phyloP scores from a whole-genome alignment of 2,329 filamentous ascomycete genomes.

The Fusarium sp. region DNA sequence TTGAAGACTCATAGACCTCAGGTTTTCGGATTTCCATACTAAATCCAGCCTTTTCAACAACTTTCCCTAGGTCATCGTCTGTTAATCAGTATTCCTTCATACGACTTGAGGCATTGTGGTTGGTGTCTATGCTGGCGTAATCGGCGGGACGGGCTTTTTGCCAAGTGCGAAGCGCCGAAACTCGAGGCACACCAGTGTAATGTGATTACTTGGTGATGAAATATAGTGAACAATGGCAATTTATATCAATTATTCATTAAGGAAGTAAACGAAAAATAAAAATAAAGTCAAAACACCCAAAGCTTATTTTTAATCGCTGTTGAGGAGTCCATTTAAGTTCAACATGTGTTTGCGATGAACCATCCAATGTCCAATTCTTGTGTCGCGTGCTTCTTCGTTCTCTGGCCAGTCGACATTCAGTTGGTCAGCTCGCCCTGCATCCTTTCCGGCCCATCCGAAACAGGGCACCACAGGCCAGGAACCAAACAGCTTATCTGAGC shows the following conservation, averaged over 20 bases:
- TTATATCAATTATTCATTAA: background rate
- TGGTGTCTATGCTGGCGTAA: conserved; percentile 7
- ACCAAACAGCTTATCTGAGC: conserved; percentile 14
- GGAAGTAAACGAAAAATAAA: background rate
- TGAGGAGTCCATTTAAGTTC: background rate
- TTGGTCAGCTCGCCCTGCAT: conserved; percentile 39
- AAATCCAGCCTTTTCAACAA: background rate
- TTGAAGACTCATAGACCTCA: background rate
- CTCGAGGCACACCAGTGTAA: background rate
- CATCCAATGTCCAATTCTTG: conserved; percentile 13
- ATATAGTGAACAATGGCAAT: conserved; percentile 19
- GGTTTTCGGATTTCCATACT: background rate
- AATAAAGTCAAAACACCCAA: background rate
- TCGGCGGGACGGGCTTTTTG: conserved; percentile 24
- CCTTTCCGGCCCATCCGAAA: conserved; percentile 40
- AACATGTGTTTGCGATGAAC: background rate
- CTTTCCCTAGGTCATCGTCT: background rate
- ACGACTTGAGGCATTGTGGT: background rate
- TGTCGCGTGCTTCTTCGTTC: conserved; percentile 34
- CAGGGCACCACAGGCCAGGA: conserved; percentile 25
- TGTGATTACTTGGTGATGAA: background rate
- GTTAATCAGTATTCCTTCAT: background rate
- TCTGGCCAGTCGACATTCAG: conserved; percentile 34
- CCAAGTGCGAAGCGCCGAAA: conserved; percentile 27
- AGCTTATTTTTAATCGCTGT: background rate